Evolutionary conservation across 805 yeast species (phyloP).

Genomic region (Brettanomyces anomalus): DNA sequence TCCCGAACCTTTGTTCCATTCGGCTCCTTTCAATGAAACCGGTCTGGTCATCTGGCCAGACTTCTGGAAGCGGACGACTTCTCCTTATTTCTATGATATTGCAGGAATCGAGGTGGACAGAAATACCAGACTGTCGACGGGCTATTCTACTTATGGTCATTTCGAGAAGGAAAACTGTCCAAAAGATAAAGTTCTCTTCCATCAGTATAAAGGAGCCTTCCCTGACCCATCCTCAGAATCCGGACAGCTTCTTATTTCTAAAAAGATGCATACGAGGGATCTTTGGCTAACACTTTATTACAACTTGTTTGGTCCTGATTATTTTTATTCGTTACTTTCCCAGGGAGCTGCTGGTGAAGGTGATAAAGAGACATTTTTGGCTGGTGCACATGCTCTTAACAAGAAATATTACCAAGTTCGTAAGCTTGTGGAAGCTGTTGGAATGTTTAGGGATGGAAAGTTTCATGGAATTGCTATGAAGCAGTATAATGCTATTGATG

Average conservation of each 20-base stretch:
- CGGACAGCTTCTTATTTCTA: conserved; percentile 54
- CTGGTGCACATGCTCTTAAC: conserved; percentile 47
- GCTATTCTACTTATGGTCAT: conserved; percentile 54
- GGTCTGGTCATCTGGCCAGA: conserved; percentile 68
- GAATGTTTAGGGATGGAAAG: conserved; percentile 33
- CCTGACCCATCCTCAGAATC: conserved; percentile 61
- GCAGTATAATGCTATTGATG: conserved; percentile 63
- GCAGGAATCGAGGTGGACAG: conserved; percentile 9
- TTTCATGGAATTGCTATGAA: conserved; percentile 72
- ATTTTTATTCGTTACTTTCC: conserved; percentile 45
- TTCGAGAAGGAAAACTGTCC: conserved; percentile 50
- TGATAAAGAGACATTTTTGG: conserved; percentile 54
- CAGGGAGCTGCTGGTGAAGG: conserved; percentile 43
- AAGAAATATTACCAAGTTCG: conserved; percentile 55
- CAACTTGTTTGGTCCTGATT: conserved; percentile 50
- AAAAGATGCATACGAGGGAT: conserved; percentile 43
- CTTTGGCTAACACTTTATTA: conserved; percentile 49
- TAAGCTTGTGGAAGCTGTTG: conserved; percentile 45
- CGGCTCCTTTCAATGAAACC: conserved; percentile 35
- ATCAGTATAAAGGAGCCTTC: conserved; percentile 51
- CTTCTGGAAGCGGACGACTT: conserved; percentile 57
- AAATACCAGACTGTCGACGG: neutral
- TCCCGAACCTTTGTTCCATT: conserved; percentile 21
- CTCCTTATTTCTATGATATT: conserved; percentile 44
- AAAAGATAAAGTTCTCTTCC: conserved; percentile 35